Evolutionary conservation across 139 green algal species (phyloP).

Genomic region (Chlorella sorokiniana): DNA sequence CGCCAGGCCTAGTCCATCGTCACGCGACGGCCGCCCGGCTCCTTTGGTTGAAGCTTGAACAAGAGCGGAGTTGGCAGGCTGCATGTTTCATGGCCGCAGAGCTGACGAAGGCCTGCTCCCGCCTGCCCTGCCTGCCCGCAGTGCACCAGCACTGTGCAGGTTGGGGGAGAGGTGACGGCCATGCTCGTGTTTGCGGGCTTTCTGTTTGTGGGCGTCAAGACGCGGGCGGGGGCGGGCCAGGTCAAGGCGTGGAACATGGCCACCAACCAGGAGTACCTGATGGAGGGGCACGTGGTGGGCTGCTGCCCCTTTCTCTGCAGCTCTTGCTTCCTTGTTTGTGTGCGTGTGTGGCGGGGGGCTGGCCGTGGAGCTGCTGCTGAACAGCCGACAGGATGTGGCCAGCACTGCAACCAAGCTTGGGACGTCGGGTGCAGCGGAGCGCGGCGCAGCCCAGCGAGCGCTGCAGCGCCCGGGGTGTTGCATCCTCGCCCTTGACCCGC

Average conservation of each 20-base stretch:
- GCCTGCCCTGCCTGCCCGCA: slow-evolving; percentile 27
- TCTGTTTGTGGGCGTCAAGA: slow-evolving; percentile 76
- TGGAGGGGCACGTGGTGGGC: slow-evolving; percentile 62
- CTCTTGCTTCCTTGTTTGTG: not conserved
- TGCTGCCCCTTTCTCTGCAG: not conserved
- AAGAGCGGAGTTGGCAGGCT: no score
- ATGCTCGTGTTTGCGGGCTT: slow-evolving; percentile 69
- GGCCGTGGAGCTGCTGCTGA: no score
- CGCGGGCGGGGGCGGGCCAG: slow-evolving; percentile 23
- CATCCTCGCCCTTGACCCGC: not conserved
- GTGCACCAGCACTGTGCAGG: slow-evolving; percentile 63
- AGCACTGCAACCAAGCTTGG: no score
- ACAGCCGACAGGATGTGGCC: no score
- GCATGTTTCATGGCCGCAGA: no score
- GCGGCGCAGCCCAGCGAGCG: no score
- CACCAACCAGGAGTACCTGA: slow-evolving; percentile 45
- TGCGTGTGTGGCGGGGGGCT: no score
- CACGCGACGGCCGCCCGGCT: no score
- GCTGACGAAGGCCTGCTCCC: not conserved
- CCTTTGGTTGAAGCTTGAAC: no score
- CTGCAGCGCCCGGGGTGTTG: no score
- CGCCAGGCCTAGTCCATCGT: no score
- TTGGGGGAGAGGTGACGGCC: slow-evolving; percentile 70
- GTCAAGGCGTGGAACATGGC: slow-evolving; percentile 65
- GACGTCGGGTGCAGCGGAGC: no score